Conservation (phyloP, 163 green algal genomes). For the Chloromonas sp. region DNA sequence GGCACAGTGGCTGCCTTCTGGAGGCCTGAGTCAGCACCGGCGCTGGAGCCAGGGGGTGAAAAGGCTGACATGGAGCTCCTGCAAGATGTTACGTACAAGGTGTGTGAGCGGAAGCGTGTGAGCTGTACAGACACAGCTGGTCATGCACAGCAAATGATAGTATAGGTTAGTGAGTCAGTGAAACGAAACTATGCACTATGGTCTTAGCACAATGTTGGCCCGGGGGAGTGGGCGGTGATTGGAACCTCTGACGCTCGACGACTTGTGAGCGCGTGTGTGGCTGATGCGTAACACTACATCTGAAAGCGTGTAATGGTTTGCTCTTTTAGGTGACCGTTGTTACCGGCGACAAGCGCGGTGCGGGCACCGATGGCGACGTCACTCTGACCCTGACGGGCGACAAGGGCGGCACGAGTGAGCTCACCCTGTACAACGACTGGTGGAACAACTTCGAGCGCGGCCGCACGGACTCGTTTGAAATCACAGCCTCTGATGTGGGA, state of each 20-base stretch:
- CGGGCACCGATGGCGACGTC: slow-evolving; percentile 16
- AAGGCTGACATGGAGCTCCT: background rate
- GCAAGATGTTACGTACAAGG: slow-evolving; percentile 2
- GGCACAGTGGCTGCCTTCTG: background rate
- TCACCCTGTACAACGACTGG: background rate
- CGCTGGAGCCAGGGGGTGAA: background rate
- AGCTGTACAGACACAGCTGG: too few relatives aligned
- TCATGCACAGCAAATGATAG: too few relatives aligned
- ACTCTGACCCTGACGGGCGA: slow-evolving; percentile 13
- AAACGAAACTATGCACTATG: too few relatives aligned
- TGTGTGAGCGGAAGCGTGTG: background rate
- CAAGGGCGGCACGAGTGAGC: background rate
- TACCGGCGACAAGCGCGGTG: slow-evolving; percentile 13
- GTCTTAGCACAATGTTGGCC: too few relatives aligned
- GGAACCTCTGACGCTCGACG: too few relatives aligned
- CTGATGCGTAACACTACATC: too few relatives aligned
- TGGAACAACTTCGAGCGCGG: slow-evolving; percentile 1
- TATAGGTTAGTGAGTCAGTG: too few relatives aligned
- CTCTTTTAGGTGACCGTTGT: slow-evolving; percentile 9
- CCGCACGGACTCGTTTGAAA: background rate
- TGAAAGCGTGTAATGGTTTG: too few relatives aligned
- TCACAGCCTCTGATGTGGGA: background rate
- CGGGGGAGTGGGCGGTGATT: too few relatives aligned
- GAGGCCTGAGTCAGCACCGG: background rate
- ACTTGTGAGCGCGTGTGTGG: too few relatives aligned